Base-by-base conservation (phyloP, 495 filamentous ascomycete genomes). In the Aspergillus asperescens region DNA sequence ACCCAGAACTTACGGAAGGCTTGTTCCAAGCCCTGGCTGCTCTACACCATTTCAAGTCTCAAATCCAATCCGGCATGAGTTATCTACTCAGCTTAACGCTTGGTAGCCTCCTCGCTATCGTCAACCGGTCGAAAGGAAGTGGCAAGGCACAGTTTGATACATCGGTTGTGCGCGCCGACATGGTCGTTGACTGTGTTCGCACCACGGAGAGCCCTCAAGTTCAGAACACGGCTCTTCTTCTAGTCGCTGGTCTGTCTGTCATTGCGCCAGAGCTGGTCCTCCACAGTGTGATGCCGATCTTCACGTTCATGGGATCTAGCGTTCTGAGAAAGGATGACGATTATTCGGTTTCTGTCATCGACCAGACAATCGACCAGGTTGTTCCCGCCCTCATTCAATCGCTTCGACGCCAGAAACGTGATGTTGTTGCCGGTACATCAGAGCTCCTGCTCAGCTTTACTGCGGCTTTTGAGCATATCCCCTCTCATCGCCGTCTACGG, bases 251-350 rank as follows among this genome's bases (percentile, higher is more conserved):
- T 19, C 68, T 97, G 40, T 91, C 93, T 25, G 81, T 82, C 32
- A 86, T 89, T 58, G 86, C 86, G 0, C 93, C 93, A 1, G 89
- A 96, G 60, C 69, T 90, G 19, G 87, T 98, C 8, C 77, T 97
- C 45, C 91, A 98, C 63, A 95, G 88, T 54, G 87, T 98, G 45
- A 97, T 98, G 93, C 94, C 94, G 5, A 91, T 98, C 29, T 98
- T 98, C 70, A 96, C 93, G 0, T 96, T 96, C 68, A 95, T 96
- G 88, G 87, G 90, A 31, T 83, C 84, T 24, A 92, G 86, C 22
- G 83, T 95, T 8, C 78, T 98, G 18, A 81, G 86, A 25, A 90
- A 94, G 69, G 85, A 89, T 55, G 93, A 98, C 61, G 91, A 96
- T 34, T 96, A 93, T 68, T 97, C 93, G 5, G 90, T 89, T 4